Base-by-base conservation (phyloP, 495 filamentous ascomycete genomes). In the Tuber borchii region DNA sequence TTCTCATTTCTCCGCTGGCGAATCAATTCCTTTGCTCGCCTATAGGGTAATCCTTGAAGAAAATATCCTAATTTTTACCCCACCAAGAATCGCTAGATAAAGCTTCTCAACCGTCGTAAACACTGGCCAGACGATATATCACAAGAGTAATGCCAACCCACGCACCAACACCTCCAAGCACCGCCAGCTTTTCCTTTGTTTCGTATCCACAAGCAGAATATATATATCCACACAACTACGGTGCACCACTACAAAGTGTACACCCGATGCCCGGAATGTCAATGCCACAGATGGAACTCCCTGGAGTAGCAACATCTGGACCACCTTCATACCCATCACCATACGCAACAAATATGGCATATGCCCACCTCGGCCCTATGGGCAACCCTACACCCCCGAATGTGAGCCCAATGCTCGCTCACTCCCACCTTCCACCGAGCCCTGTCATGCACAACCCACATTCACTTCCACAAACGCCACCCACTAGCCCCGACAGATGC, bases 141-240 rank as follows among this genome's bases (percentile, higher is more conserved):
- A 78, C 77, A 74, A 69, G 71, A 75, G 26, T 74, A 48, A 81
- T 81, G 80, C 74, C 78, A 34, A 75, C 79, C 71, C 79, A 81
- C 72, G 73, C 80, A 78, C 81, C 80, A 65, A 81, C 79, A 73
- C 76, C 80, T 72, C 73, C 80, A 56, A 82, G 76, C 76, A 78
- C 76, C 42, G 46, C 79, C 70, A 77, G 76, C 56, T 82, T 81
- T 73, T 82, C 80, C 31, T 82, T 82, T 70, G 73, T 82, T 70
- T 79, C 80, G 9, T 82, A 82, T 75, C 80, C 80, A 69, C 80
- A 79, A 69, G 78, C 80, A 44, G 80, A 82, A 45, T 82, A 82
- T 40, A 78, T 82, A 46, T 82, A 82, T 43, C 80, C 80, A 46
- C 80, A 80, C 48, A 75, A 81, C 45, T 56, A 75, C 40, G 79